Evolutionary conservation across 306 rosid species (phyloP).

Genomic region (Bauhinia variegata): DNA sequence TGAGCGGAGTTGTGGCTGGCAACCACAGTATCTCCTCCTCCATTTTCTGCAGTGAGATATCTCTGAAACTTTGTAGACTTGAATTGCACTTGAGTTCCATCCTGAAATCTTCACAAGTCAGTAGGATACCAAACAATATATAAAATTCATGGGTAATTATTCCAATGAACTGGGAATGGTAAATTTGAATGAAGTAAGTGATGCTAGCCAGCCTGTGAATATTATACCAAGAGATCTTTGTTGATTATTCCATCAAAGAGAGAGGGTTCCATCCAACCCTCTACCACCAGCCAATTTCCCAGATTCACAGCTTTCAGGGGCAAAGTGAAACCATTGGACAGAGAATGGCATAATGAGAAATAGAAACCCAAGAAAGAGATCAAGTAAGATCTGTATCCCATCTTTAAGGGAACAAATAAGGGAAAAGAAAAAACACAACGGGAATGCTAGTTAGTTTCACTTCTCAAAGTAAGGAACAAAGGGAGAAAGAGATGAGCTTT

Average conservation of each 20-base stretch:
- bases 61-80: constrained; percentile 49
- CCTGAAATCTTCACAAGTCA: constrained; percentile 31
- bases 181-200: too few species aligned
- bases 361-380: constrained; percentile 20
- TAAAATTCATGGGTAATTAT: too few species aligned
- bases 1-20: constrained; percentile 52
- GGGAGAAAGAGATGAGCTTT: too few species aligned
- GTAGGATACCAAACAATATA: too few species aligned
- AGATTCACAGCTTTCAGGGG: constrained; percentile 54
- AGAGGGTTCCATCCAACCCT: constrained; percentile 57
- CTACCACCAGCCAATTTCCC: constrained; percentile 53
- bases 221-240: constrained; percentile 53
- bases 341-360: constrained; percentile 15
- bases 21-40: constrained; percentile 52
- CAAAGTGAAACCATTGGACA: constrained; percentile 26
- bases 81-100: constrained; percentile 64
- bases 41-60: constrained; percentile 51
- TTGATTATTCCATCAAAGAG: constrained; percentile 43
- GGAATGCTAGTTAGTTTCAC: too few species aligned
- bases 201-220: too few species aligned
- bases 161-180: too few species aligned
- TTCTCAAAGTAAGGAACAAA: too few species aligned
- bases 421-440: too few species aligned
- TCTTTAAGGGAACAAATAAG: too few species aligned
- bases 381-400: constrained; percentile 11